Evolutionary conservation across 2,329 filamentous ascomycete species (phyloP).

Genomic region (Endoconidiophora laricicola): DNA sequence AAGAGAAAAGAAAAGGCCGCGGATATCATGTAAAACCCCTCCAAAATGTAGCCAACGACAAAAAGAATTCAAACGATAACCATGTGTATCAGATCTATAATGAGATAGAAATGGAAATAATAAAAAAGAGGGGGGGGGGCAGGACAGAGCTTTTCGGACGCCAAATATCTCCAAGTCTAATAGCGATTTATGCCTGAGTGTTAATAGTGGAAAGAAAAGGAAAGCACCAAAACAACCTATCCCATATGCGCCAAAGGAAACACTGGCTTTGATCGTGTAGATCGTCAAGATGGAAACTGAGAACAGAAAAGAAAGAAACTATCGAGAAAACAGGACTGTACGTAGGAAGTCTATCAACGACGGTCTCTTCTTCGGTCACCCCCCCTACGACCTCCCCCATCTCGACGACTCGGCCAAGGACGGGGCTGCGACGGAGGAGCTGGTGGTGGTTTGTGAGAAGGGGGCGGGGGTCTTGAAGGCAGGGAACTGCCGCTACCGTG

Average conservation of each 20-base stretch:
- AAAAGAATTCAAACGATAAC: not conserved
- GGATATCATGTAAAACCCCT: too few species aligned
- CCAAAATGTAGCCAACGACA: not conserved
- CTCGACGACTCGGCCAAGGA: not conserved
- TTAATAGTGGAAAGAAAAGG: too few species aligned
- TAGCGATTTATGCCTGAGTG: too few species aligned
- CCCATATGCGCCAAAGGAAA: too few species aligned
- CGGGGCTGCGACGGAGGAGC: not conserved
- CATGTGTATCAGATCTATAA: not conserved
- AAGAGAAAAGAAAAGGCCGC: not conserved
- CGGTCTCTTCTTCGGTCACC: conserved; percentile 11
- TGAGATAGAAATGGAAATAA: not conserved
- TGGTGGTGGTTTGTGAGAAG: conserved; percentile 8
- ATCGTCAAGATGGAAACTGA: not conserved
- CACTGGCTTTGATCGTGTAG: not conserved
- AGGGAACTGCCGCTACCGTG: not conserved
- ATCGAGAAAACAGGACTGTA: too few species aligned
- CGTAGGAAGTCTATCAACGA: not conserved
- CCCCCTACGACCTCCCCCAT: conserved; percentile 1
- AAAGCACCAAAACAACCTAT: too few species aligned
- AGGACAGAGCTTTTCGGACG: too few species aligned
- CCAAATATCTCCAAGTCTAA: too few species aligned
- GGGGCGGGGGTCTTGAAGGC: conserved; percentile 6
- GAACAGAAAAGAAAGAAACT: not conserved
- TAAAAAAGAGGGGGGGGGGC: not conserved